phyloP scores from a whole-genome alignment of 2,329 filamentous ascomycete species.

The Dactylellina sp. region DNA sequence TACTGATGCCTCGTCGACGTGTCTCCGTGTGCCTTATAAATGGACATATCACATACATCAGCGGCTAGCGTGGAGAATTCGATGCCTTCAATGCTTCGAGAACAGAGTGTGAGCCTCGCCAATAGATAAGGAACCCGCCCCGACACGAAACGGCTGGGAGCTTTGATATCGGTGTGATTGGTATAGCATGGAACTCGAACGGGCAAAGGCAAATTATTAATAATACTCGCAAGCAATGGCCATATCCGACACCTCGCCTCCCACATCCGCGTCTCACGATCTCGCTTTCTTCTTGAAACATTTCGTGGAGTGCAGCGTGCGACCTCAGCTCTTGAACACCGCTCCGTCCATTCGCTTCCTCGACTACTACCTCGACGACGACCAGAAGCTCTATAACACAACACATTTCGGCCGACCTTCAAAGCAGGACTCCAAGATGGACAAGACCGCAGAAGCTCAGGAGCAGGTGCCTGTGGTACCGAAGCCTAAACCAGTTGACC shows the following conservation, averaged over 20 bases:
- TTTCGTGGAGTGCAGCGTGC: conserved; percentile 51
- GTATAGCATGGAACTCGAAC: conserved; percentile 30
- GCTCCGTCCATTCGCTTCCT: conserved; percentile 21
- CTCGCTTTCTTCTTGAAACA: conserved; percentile 52
- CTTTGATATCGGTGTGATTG: conserved; percentile 19
- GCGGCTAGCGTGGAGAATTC: too few relatives aligned
- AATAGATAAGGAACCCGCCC: conserved; percentile 44
- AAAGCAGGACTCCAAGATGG: conserved; percentile 20
- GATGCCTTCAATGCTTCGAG: too few relatives aligned
- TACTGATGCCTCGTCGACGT: conserved; percentile 45
- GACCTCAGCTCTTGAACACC: conserved; percentile 26
- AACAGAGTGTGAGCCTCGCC: neutral
- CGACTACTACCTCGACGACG: conserved; percentile 25
- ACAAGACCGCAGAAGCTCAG: conserved; percentile 18
- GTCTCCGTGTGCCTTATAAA: conserved; percentile 26
- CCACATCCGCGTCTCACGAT: conserved; percentile 43
- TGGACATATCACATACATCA: neutral
- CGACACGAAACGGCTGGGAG: conserved; percentile 4
- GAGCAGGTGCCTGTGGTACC: conserved; percentile 5
- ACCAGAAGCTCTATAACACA: conserved; percentile 28
- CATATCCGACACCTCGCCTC: conserved; percentile 24
- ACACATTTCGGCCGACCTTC: conserved; percentile 6
- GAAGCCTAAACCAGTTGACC: conserved; percentile 71
- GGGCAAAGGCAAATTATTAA: conserved; percentile 14
- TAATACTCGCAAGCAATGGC: conserved; percentile 6